Evolutionary conservation across 805 yeast species (phyloP).

Genomic region (Ogataea philodendri): DNA sequence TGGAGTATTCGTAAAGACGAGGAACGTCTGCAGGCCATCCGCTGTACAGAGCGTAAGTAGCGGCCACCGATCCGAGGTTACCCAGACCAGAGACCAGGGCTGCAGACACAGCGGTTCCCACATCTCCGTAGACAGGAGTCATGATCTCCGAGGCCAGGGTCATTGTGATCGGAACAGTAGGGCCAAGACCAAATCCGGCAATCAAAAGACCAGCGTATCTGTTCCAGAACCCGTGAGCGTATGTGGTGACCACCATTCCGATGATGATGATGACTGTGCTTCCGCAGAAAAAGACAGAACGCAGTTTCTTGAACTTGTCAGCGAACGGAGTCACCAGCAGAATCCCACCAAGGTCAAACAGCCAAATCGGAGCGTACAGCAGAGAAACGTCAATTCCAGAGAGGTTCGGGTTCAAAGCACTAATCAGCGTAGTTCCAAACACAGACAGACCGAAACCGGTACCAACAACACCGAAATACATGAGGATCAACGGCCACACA

Average conservation of each 20-base stretch:
- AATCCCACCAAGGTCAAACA: slow-evolving; percentile 77
- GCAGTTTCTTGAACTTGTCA: slow-evolving; percentile 56
- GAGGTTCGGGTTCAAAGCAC: slow-evolving; percentile 58
- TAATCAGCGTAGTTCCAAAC: slow-evolving; percentile 76
- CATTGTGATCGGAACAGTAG: slow-evolving; percentile 88
- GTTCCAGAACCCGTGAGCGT: slow-evolving; percentile 70
- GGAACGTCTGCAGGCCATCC: slow-evolving; percentile 83
- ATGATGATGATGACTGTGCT: slow-evolving; percentile 66
- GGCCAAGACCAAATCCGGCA: slow-evolving; percentile 86
- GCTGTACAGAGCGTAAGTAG: slow-evolving; percentile 78
- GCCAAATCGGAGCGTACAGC: slow-evolving; percentile 87
- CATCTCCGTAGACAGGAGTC: slow-evolving; percentile 69
- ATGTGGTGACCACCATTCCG: slow-evolving; percentile 76
- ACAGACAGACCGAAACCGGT: slow-evolving; percentile 86
- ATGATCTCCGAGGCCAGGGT: slow-evolving; percentile 78
- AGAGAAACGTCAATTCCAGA: slow-evolving; percentile 69
- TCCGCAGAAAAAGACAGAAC: slow-evolving; percentile 61
- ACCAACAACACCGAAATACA: slow-evolving; percentile 93
- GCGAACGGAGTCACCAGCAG: slow-evolving; percentile 75
- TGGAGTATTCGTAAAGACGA: slow-evolving; percentile 62
- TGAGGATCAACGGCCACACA: slow-evolving; percentile 76
- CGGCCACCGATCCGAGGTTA: slow-evolving; percentile 79
- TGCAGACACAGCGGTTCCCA: slow-evolving; percentile 79
- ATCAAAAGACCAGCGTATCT: slow-evolving; percentile 77
- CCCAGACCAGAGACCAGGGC: slow-evolving; percentile 87